A percentile compares a stretch with the other conserved stretches of the same genome.
Conservation (phyloP, 225 moss, liverwort and hornwort species). For the Pseudoscleropodium purum region DNA sequence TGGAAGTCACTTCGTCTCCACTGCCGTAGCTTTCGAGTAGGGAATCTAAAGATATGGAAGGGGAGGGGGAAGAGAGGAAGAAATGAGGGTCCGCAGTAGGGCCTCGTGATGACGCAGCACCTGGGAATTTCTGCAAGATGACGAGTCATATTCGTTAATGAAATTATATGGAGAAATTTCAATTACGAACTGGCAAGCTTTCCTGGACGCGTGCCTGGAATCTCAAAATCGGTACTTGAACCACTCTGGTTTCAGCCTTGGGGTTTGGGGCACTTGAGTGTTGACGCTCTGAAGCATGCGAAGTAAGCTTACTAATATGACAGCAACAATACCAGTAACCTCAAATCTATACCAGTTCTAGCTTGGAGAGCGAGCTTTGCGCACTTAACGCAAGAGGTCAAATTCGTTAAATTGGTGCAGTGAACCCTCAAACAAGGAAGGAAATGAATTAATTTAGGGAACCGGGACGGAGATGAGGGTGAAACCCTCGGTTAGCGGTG, state of each 20-base stretch:
- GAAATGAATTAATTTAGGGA: no score
- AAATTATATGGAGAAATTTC: neutral
- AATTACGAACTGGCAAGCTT: neutral
- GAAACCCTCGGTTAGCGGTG: neutral
- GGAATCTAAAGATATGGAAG: neutral
- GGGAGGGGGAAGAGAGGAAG: neutral
- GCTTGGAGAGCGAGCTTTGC: neutral
- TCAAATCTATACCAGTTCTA: neutral
- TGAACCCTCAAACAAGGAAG: neutral
- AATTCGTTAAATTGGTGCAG: neutral
- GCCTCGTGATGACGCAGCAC: neutral
- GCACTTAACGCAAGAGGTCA: neutral
- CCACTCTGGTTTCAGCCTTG: neutral
- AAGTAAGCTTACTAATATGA: neutral
- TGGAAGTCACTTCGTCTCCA: neutral
- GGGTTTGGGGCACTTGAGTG: neutral
- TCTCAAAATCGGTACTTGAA: neutral
- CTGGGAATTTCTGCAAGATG: neutral
- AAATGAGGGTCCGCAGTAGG: neutral
- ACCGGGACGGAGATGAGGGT: neutral
- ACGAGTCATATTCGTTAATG: neutral
- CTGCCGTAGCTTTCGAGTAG: neutral
- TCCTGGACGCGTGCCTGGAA: neutral
- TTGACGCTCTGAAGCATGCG: neutral
- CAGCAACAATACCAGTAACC: neutral